phyloP scores from a whole-genome alignment of 768 basidiomycete species.

The Arthromyces matolae region DNA sequence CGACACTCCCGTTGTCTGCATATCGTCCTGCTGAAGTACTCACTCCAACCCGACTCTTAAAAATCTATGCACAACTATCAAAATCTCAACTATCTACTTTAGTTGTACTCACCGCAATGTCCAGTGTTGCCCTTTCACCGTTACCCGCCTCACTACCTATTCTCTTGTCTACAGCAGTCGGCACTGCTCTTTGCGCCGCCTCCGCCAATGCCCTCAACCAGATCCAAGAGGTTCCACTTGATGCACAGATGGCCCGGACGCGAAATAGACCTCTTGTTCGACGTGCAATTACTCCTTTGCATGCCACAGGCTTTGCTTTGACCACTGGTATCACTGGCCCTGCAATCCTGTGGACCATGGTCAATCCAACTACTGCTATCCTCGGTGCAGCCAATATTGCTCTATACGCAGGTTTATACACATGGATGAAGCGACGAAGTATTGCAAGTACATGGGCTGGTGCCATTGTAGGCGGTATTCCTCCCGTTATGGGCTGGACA shows the following conservation, averaged over 20 bases:
- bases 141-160: conserved; percentile 80
- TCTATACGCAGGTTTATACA: conserved; percentile 90
- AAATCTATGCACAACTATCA: conserved; percentile 75
- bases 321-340: conserved; percentile 79
- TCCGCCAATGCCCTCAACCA: conserved; percentile 96
- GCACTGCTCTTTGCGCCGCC: conserved; percentile 87
- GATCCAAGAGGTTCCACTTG: conserved; percentile 90
- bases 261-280: conserved; percentile 84
- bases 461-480: conserved; percentile 85
- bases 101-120: conserved; percentile 86
- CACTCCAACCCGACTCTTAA: conserved; percentile 50
- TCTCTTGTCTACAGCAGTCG: conserved; percentile 81
- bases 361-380: conserved; percentile 81
- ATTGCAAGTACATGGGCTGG: conserved; percentile 93
- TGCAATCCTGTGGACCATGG: conserved; percentile 71
- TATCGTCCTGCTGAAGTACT: conserved; percentile 40
- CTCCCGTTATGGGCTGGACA: conserved; percentile 98
- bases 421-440: conserved; percentile 83
- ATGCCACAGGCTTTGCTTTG: conserved; percentile 77
- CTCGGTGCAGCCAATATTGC: conserved; percentile 82
- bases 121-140: conserved; percentile 90
- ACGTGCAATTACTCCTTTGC: conserved; percentile 76
- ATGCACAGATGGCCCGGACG: conserved; percentile 95
- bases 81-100: conserved; percentile 82
- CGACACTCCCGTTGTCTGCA: conserved; percentile 17